Conservation (phyloP, 208 protist genomes). For the Leishmania amazonensis region DNA sequence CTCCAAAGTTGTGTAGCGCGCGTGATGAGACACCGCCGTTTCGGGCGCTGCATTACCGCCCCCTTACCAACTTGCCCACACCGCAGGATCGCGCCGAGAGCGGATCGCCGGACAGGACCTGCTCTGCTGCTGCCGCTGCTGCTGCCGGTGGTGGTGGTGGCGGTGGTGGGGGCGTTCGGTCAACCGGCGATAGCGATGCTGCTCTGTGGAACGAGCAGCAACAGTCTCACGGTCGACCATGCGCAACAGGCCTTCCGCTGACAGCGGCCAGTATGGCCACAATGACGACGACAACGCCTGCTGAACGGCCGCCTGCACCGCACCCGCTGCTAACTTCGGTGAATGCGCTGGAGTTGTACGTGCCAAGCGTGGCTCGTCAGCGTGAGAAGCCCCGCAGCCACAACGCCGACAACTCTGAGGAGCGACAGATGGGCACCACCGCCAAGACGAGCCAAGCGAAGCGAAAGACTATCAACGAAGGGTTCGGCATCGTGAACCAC, state of each 20-base stretch:
- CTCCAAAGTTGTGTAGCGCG: not conserved
- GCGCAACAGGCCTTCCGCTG: not conserved
- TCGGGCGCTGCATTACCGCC: not conserved
- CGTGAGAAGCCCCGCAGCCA: slow-evolving; percentile 4
- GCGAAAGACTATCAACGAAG: not conserved
- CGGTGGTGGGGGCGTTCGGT: not conserved
- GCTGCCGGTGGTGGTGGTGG: not conserved
- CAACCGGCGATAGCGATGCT: not conserved
- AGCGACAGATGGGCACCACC: not conserved
- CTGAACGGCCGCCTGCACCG: not conserved
- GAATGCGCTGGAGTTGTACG: slow-evolving; percentile 9
- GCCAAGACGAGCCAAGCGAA: not conserved
- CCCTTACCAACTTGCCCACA: not conserved
- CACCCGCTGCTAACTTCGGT: not conserved
- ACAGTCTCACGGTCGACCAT: not conserved
- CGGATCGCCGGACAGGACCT: not conserved
- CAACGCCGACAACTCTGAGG: not conserved
- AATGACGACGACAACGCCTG: not conserved
- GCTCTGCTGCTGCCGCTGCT: not conserved
- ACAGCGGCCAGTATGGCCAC: not conserved
- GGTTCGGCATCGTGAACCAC: not conserved
- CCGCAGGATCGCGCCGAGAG: not conserved
- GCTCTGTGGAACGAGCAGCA: not conserved
- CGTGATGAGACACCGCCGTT: not conserved
- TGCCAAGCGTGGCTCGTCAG: slow-evolving; percentile 13